A percentile compares a stretch with the other conserved stretches of the same genome.
Conservation (phyloP, 805 yeast species). For the Cyberlindnera saturnus region DNA sequence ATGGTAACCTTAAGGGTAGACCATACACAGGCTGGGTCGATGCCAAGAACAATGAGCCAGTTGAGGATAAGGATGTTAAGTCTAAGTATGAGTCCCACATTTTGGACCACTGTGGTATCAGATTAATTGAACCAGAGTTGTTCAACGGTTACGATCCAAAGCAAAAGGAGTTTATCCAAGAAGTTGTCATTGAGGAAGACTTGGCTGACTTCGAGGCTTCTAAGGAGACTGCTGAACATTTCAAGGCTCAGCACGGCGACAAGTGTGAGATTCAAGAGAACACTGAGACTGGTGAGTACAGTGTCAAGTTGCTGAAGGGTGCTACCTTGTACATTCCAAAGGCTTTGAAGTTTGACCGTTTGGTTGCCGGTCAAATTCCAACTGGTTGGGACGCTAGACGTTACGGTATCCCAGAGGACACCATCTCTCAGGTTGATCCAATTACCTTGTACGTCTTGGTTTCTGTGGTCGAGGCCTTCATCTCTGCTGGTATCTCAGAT, state of each 20-base stretch:
- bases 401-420: slow-evolving; percentile 94
- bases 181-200: slow-evolving; percentile 93
- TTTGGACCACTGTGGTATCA: slow-evolving; percentile 91
- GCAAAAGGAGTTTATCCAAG: slow-evolving; percentile 90
- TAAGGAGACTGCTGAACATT: slow-evolving; percentile 91
- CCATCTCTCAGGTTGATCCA: slow-evolving; percentile 92
- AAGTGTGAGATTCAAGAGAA: slow-evolving; percentile 87
- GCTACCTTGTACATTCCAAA: slow-evolving; percentile 89
- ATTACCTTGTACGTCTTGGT: slow-evolving; percentile 90
- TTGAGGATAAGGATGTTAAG: slow-evolving; percentile 92
- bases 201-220: slow-evolving; percentile 94
- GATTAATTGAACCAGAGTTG: slow-evolving; percentile 93
- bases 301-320: slow-evolving; percentile 88
- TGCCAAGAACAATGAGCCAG: slow-evolving; percentile 85
- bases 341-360: slow-evolving; percentile 57
- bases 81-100: slow-evolving; percentile 84
- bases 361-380: slow-evolving; percentile 81
- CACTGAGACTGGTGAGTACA: slow-evolving; percentile 85
- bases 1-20: slow-evolving; percentile 82
- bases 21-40: slow-evolving; percentile 98
- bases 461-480: slow-evolving; percentile 90
- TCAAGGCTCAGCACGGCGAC: slow-evolving; percentile 90
- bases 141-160: slow-evolving; percentile 93
- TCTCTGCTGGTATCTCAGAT: slow-evolving; percentile 92
- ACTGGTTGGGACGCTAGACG: slow-evolving; percentile 96